A percentile compares a stretch with the other conserved stretches of the same genome.
Evolutionary conservation across 768 basidiomycete species (phyloP).

Genomic region (Boletus sensibilis): DNA sequence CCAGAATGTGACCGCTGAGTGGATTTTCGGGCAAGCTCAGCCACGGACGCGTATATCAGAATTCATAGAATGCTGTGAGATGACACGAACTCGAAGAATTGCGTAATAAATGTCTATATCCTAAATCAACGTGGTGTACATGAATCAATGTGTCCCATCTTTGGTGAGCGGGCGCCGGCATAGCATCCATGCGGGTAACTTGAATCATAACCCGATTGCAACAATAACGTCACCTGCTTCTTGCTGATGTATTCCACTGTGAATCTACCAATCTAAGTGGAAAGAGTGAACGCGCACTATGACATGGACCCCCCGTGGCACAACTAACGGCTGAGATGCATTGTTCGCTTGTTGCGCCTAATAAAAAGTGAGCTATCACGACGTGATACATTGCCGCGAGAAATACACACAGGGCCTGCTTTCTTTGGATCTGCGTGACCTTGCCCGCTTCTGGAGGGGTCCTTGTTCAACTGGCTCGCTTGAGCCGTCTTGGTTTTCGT

Average conservation of each 20-base stretch:
- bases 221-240: background rate
- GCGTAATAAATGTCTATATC: background rate
- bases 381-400: accelerated
- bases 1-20: no score
- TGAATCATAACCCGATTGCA: background rate
- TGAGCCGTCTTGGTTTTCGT: background rate
- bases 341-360: background rate
- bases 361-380: background rate
- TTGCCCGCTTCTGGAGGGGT: background rate
- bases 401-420: background rate
- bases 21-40: background rate
- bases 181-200: background rate
- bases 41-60: background rate
- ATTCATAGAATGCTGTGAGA: no score
- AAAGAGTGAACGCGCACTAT: background rate
- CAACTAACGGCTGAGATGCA: background rate
- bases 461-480: background rate
- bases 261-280: background rate
- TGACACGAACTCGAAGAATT: no score
- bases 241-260: background rate
- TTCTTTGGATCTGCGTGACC: background rate
- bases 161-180: background rate
- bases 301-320: background rate
- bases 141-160: background rate
- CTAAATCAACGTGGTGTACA: background rate